These are phyloP conservation scores for Alternaria consortialis DNA, from an alignment of 2,329 filamentous ascomycete species.

Conservation along the genomic window DNA sequence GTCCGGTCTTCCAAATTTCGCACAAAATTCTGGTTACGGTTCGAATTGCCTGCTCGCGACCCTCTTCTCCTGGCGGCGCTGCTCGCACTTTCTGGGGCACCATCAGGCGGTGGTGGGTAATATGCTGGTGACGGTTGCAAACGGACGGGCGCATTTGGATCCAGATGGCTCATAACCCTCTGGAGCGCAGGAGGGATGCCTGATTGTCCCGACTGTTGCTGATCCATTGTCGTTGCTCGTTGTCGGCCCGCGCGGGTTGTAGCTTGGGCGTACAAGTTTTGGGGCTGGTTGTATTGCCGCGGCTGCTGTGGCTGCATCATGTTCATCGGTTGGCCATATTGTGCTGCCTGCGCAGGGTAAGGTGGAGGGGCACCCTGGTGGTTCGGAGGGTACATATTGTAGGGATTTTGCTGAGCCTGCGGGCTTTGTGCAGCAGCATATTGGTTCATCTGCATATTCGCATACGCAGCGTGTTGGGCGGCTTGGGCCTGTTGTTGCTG, in stretches of 20 bases:
- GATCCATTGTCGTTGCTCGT: conserved; percentile 94
- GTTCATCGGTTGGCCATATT: conserved; percentile 65
- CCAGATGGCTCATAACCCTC: conserved; percentile 92
- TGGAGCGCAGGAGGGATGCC: conserved; percentile 94
- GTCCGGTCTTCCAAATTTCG: conserved; percentile 93
- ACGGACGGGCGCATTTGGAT: conserved; percentile 92
- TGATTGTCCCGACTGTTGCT: conserved; percentile 87
- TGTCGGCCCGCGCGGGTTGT: conserved; percentile 81
- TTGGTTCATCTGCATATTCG: conserved; percentile 66
- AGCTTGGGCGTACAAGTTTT: conserved; percentile 77
- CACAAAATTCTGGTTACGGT: conserved; percentile 85
- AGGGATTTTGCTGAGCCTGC: conserved; percentile 70
- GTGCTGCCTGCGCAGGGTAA: conserved; percentile 75
- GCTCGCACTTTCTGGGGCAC: conserved; percentile 72
- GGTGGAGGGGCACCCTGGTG: conserved; percentile 78
- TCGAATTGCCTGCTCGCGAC: conserved; percentile 71
- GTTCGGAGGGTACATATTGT: conserved; percentile 77
- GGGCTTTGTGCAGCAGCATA: conserved; percentile 57
- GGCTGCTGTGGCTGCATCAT: conserved; percentile 51
- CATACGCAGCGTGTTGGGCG: conserved; percentile 72
- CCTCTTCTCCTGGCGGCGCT: conserved; percentile 76
- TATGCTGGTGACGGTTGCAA: conserved; percentile 96
- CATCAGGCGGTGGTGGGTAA: conserved; percentile 91
- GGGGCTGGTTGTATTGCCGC: conserved; percentile 65
- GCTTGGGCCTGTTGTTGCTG: conserved; percentile 65